Conservation (phyloP, 805 yeast genomes). For the Monosporozyma yasuniensis region DNA sequence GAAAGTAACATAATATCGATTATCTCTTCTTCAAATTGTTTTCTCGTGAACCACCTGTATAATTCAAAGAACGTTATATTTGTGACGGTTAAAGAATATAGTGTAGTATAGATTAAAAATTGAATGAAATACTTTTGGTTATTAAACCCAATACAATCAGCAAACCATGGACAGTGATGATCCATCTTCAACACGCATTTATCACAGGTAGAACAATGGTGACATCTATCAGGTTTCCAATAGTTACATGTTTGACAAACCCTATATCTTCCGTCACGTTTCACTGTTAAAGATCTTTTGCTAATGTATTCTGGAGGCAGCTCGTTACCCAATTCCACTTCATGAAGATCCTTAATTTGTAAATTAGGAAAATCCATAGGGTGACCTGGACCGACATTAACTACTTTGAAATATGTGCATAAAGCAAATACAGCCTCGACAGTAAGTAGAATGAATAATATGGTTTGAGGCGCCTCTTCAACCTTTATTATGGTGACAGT, state of each 20-base stretch:
- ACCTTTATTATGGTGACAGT: constrained; percentile 13
- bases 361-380: constrained; percentile 50
- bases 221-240: constrained; percentile 80
- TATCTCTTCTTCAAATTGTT: constrained; percentile 33
- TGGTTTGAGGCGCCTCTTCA: constrained; percentile 7
- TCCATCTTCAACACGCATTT: constrained; percentile 78
- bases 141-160: constrained; percentile 72
- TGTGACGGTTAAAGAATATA: constrained; percentile 39
- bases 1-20: constrained; percentile 53
- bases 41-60: constrained; percentile 39
- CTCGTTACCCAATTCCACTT: constrained; percentile 22
- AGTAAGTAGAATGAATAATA: constrained; percentile 4
- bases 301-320: constrained; percentile 37
- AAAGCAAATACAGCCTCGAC: constrained; percentile 15
- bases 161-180: constrained; percentile 94
- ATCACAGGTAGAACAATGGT: constrained; percentile 73
- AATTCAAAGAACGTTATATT: constrained; percentile 35
- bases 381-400: constrained; percentile 54
- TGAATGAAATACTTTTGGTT: constrained; percentile 79
- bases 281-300: constrained; percentile 37
- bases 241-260: constrained; percentile 59
- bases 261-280: constrained; percentile 56
- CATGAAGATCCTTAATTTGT: constrained; percentile 23
- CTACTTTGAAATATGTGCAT: constrained; percentile 45
- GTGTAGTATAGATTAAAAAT: constrained; percentile 47